Conservation (phyloP, 2,329 filamentous ascomycete species). For the Sphaceloma murrayae region DNA sequence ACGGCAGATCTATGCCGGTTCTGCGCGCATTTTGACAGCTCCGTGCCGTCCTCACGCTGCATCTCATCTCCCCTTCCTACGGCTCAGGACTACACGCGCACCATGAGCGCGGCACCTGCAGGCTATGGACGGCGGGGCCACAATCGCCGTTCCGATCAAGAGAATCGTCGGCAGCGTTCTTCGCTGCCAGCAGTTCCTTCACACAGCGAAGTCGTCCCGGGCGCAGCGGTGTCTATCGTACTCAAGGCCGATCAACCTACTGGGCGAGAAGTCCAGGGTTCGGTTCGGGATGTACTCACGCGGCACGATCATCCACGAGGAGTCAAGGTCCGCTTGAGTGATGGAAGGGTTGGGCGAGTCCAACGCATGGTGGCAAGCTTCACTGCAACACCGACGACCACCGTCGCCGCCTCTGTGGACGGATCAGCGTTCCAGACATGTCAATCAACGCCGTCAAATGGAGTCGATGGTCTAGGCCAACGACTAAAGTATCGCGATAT, state of each 20-base stretch:
- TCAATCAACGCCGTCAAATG: conserved; percentile 7
- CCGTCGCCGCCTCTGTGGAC: conserved; percentile 20
- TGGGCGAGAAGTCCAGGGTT: conserved; percentile 58
- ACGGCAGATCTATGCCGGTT: conserved; percentile 8
- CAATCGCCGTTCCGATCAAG: conserved; percentile 5
- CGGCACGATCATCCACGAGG: conserved; percentile 65
- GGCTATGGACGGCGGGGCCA: background rate
- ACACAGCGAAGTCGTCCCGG: conserved; percentile 44
- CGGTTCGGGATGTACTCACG: conserved; percentile 59
- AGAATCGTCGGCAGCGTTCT: conserved; percentile 1
- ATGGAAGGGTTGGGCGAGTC: conserved; percentile 64
- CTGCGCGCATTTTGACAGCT: background rate
- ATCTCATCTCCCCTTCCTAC: background rate
- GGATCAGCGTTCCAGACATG: background rate
- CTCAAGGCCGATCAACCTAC: conserved; percentile 69
- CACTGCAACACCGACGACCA: conserved; percentile 15
- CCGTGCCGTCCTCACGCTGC: background rate
- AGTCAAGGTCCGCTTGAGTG: conserved; percentile 65
- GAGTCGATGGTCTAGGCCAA: background rate
- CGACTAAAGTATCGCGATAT: conserved; percentile 18
- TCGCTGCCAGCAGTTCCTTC: background rate
- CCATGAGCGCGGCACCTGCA: background rate
- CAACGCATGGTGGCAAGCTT: conserved; percentile 45
- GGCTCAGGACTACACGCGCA: background rate
- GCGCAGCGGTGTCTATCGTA: conserved; percentile 60